phyloP scores from a whole-genome alignment of 2,329 filamentous ascomycete species.

The Epichloe sibirici region DNA sequence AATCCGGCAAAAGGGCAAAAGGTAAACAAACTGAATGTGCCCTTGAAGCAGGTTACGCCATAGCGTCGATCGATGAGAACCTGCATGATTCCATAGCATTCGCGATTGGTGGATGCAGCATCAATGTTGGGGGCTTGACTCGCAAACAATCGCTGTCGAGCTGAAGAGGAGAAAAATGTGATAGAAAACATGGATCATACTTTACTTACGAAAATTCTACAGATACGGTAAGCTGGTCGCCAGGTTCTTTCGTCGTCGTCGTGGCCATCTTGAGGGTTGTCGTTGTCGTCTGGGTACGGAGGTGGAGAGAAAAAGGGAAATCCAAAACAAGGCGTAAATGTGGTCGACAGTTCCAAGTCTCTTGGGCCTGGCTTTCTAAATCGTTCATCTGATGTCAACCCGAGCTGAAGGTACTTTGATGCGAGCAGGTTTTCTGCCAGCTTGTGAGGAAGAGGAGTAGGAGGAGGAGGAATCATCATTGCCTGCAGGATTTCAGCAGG shows the following conservation, averaged over 20 bases:
- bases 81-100: not conserved
- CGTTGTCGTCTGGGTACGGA: not conserved
- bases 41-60: not conserved
- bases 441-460: not conserved
- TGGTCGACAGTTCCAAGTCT: not conserved
- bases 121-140: not conserved
- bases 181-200: not conserved
- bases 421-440: not conserved
- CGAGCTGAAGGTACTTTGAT: not conserved
- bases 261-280: not conserved
- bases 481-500: not conserved
- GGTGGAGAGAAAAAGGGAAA: not conserved
- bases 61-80: not conserved
- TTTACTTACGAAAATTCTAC: conserved; percentile 55
- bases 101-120: conserved; percentile 1
- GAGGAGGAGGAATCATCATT: not conserved
- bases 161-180: not conserved
- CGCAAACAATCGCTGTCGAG: not conserved
- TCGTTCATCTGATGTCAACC: not conserved
- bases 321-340: not conserved
- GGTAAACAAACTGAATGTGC: not conserved
- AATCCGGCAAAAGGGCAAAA: not conserved
- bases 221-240: conserved; percentile 40
- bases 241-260: not conserved
- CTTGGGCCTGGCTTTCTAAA: not conserved